phyloP scores from a whole-genome alignment of 2,329 filamentous ascomycete genomes.

The Chaetomium globosum region DNA sequence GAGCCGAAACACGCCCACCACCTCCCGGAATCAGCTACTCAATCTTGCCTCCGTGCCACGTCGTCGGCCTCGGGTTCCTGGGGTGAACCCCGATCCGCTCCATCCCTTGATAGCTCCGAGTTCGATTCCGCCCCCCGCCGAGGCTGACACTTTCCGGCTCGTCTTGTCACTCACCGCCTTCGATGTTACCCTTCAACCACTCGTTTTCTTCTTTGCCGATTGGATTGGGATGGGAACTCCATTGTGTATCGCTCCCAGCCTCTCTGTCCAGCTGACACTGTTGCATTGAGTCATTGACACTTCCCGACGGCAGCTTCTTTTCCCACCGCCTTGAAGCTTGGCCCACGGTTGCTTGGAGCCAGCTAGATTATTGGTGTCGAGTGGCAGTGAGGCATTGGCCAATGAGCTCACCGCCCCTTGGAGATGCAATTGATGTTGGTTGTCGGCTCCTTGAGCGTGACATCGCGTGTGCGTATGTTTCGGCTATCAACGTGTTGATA shows the following conservation, averaged over 20 bases:
- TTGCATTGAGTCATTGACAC: background rate
- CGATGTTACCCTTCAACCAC: background rate
- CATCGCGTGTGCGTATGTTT: background rate
- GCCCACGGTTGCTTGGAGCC: background rate
- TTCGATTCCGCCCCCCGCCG: background rate
- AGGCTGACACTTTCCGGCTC: constrained; percentile 13
- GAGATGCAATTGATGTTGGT: background rate
- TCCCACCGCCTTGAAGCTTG: background rate
- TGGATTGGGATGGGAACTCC: background rate
- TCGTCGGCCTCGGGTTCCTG: constrained; percentile 8
- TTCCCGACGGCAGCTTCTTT: background rate
- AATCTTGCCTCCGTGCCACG: constrained; percentile 27
- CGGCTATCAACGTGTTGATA: background rate
- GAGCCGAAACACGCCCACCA: background rate
- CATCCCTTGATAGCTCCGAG: background rate
- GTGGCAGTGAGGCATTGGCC: background rate
- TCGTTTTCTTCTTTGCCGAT: background rate
- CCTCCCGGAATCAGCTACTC: constrained; percentile 12
- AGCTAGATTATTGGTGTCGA: background rate
- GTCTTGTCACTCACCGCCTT: constrained; percentile 18
- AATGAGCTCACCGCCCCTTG: constrained; percentile 2
- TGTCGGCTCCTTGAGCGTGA: background rate
- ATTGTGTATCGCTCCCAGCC: background rate
- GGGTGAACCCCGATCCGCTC: background rate
- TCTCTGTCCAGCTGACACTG: constrained; percentile 1